Base-by-base conservation (phyloP, 23 red algal species). In the Cyanidiococcus yangmingshanensis region DNA sequence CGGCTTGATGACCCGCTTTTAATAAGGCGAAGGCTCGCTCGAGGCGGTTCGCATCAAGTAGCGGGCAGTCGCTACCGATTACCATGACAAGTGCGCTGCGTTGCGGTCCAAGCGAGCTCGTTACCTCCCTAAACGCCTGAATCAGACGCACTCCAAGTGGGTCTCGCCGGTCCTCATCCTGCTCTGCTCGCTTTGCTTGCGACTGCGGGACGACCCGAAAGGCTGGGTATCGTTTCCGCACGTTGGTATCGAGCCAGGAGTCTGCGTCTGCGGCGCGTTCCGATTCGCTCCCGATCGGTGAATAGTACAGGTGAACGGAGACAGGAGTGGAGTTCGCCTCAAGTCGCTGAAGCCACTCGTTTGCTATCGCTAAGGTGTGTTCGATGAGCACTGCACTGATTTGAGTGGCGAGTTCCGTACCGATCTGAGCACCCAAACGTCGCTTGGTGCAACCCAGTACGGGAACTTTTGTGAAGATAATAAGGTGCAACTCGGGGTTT, bases 381-480 rank as follows among this genome's bases (percentile, higher is more conserved):
- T 90, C 77, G 7, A 87, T 83, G 3, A 96, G 86, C 0, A 58
- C 78, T 21, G 75, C 38, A 1, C 87, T 87, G 30, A 96, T 68
- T 7, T 67, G 76, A 75, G 92, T 87, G 17, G 92, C 92, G 38
- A 40, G 41, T 35, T 67, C 85, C 0, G 76, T 25, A 1, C 92
- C 92, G 39, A 90, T 40, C 39, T 76, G 75, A 21, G 79, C 80
- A 57, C 87, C 86, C 37, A 96, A 80, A 3, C 92, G 87, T 1
- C 80, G 87, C 74, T 96, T 96, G 34, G 92, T 87, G 58, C 71
- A 85, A 31, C 92, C 92, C 0, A 87, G 83, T 0, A 77, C 54
- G 7, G 92, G 92, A 76, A 81, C 76, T 58, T 96, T 96, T 7
- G 86, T 90, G 68, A 95, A 95, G 67, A 95, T 29, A 57, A 95